Evolutionary conservation across 805 yeast genomes (phyloP).

Genomic region (Starmerella geochares): DNA sequence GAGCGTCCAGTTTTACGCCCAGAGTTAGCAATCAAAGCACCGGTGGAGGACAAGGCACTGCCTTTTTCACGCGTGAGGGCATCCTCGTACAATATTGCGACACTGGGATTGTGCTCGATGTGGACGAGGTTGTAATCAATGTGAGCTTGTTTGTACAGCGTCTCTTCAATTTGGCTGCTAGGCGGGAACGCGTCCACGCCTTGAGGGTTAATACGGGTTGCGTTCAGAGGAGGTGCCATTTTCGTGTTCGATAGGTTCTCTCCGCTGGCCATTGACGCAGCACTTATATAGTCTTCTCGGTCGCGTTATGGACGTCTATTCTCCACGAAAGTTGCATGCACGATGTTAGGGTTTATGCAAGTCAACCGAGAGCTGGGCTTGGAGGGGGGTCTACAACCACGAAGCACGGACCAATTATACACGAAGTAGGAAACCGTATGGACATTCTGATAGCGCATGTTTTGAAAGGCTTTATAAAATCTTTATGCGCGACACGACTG

Average conservation of each 20-base stretch:
- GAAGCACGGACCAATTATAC: background rate
- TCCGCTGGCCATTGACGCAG: background rate
- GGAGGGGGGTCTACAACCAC: background rate
- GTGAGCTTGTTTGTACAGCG: conserved; percentile 34
- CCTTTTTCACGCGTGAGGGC: conserved; percentile 75
- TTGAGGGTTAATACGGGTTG: conserved; percentile 36
- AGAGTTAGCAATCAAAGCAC: conserved; percentile 91
- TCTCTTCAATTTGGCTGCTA: conserved; percentile 36
- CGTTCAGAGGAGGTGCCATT: conserved; percentile 26
- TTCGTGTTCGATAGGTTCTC: background rate
- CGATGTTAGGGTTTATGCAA: conserved; percentile 1
- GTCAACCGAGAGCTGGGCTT: background rate
- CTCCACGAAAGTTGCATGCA: conserved; percentile 3
- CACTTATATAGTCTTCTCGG: background rate
- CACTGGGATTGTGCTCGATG: conserved; percentile 73
- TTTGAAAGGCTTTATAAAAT: too few relatives aligned
- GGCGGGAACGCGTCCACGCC: conserved; percentile 36
- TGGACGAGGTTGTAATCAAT: conserved; percentile 36
- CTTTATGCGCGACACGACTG: too few relatives aligned
- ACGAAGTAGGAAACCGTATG: too few relatives aligned
- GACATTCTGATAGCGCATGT: too few relatives aligned
- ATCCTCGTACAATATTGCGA: conserved; percentile 88
- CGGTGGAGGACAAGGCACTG: conserved; percentile 82
- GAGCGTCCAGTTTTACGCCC: conserved; percentile 97
- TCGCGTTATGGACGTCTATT: background rate